phyloP scores from a whole-genome alignment of 139 green algal species.

The Coelastrella sp. region DNA sequence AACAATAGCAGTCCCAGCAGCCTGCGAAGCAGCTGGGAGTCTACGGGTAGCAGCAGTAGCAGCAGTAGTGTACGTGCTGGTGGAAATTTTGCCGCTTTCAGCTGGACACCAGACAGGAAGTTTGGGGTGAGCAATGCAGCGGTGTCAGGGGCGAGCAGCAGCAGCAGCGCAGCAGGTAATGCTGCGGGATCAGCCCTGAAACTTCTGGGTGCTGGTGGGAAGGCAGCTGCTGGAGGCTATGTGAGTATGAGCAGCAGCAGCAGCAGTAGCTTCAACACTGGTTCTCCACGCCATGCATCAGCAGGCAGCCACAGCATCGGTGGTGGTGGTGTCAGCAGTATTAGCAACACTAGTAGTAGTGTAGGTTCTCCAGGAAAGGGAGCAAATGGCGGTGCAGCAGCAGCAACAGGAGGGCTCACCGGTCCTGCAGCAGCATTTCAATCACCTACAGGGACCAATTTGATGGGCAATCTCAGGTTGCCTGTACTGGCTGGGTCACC shows the following conservation, averaged over 20 bases:
- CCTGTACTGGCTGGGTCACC: constrained; percentile 41
- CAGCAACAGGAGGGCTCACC: not conserved
- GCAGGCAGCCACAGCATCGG: not conserved
- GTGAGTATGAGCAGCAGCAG: not conserved
- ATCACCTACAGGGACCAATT: constrained; percentile 20
- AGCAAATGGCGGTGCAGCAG: not conserved
- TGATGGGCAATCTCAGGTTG: constrained; percentile 3
- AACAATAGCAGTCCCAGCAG: constrained; percentile 22
- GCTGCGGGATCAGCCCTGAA: not conserved
- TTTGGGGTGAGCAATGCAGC: not conserved
- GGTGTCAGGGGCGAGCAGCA: no score
- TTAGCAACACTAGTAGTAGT: no score
- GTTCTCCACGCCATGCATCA: not conserved
- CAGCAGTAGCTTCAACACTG: not conserved
- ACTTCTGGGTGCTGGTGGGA: not conserved
- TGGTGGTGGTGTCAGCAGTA: not conserved
- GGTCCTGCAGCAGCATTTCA: not conserved
- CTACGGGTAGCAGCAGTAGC: not conserved
- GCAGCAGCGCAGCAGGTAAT: not conserved
- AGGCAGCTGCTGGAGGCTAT: not conserved
- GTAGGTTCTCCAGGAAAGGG: no score
- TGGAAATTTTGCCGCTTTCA: not conserved
- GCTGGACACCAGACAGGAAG: not conserved
- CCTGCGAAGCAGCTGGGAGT: not conserved
- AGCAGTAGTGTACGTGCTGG: not conserved